Evolutionary conservation across 495 filamentous ascomycete genomes (phyloP), one percentile per base, ranked within the genome.

Genomic region (Penicillium paradoxum): DNA sequence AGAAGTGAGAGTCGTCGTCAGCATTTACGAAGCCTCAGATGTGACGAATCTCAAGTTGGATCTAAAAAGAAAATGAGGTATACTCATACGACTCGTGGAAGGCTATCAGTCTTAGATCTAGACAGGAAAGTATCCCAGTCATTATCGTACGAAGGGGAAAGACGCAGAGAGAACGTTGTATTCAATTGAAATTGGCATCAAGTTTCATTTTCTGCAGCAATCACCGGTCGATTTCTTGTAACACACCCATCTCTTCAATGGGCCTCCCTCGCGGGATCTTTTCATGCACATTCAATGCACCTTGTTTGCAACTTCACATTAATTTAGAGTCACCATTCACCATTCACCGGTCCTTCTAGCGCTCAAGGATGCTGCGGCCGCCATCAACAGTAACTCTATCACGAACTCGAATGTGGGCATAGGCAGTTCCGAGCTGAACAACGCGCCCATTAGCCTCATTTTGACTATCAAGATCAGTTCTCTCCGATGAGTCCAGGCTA

Each of bases 351-450:
- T 34, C 3, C 18, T 4, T 6, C 7, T 24, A 37, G 15, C 13
- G 14, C 32, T 42, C 36, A 10, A 59, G 50, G 1, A 62, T 18
- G 21, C 61, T 64, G 33, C 58, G 54, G 4, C 61, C 61, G 13
- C 61, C 61, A 37, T 64, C 61, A 13, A 38, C 37, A 17, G 61
- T 64, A 22, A 64, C 22, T 18, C 61, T 55, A 25, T 62, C 37
- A 8, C 60, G 60, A 11, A 63, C 49, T 37, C 54, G 50, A 42
- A 63, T 30, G 17, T 44, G 53, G 11, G 50, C 53, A 52, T 60
- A 45, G 14, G 38, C 25, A n/a, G 59, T 22, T 7, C 54, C 58
- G 1, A 60, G 54, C 25, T 53, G 54, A 22, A 53, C 9, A 8
- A 38, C 38, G n/a, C 37, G 38, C 4, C 6, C 22, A 10, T 17